Evolutionary conservation across 805 yeast genomes (phyloP), one percentile per base, ranked within the genome.

Genomic region (Torulaspora franciscae): DNA sequence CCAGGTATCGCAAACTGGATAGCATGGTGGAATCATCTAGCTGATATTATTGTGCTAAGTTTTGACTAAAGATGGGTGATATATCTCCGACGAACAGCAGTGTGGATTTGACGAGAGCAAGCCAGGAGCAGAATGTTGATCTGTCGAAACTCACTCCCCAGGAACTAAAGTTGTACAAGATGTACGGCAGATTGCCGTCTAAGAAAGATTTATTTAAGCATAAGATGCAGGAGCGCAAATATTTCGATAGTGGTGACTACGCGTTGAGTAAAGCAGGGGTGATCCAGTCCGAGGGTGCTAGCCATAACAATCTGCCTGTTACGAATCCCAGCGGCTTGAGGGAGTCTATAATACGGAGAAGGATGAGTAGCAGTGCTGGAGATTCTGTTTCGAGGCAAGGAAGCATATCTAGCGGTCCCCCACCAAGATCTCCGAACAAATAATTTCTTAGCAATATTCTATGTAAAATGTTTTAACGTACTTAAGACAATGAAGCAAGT

Each of bases 171-270:
- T 70, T 90, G 17, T 83, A 81, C 66, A 81, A 77, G 57, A 67
- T 89, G 70, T 89, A 90, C 64, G 97, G 96, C 25, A 85, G 81
- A 61, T 69, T 89, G 40, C 97, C 96, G 19, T 77, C 89, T 23
- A 82, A 79, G 46, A 81, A 83, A 45, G 95, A 88, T 51, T 71
- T 89, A 15, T 71, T 89, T 41, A 75, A 83, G 41, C 78, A 83
- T 49, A 86, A 84, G 61, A 69, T 86, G 56, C 85, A 85, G 65
- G 96, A 89, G 52, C 79, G 95, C 57, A 90, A 88, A 69, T 89
- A 85, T 65, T 90, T 89, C 59, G 97, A 89, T 61, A 84, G 95
- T 50, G 96, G 96, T 7, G 97, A 89, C 66, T 89, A 89, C 65
- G 96, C 96, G 8, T 76, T 89, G 75, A 85, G 80, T 55, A 81